These are phyloP conservation scores for Coniferiporia weirii DNA, from an alignment of 1,284 basidiomycete genomes.

Conservation along the genomic window DNA sequence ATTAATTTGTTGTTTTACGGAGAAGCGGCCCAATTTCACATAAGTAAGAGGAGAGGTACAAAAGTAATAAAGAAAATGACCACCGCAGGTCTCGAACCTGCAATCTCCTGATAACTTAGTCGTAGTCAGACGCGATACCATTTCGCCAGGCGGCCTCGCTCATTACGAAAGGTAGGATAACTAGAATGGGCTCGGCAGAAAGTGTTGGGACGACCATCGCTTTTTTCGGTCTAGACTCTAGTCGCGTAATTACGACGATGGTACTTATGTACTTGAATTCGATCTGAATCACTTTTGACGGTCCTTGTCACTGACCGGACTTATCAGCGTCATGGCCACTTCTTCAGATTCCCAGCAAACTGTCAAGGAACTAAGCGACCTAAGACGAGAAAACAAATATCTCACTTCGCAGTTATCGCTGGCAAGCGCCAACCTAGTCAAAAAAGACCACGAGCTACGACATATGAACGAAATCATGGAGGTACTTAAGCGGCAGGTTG, in stretches of 20 bases:
- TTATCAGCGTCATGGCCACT: too few relatives aligned
- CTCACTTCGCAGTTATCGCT: background rate
- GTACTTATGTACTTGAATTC: too few relatives aligned
- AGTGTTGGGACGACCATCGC: background rate
- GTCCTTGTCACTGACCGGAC: too few relatives aligned
- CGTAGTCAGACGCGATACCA: slow-evolving; percentile 11
- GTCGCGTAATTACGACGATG: too few relatives aligned
- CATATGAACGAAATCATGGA: background rate
- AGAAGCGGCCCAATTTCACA: background rate
- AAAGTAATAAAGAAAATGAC: slow-evolving; percentile 19
- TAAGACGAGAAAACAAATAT: background rate
- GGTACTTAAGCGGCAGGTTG: background rate
- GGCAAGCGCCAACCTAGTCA: background rate
- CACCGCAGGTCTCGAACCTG: slow-evolving; percentile 29
- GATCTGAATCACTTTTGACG: too few relatives aligned
- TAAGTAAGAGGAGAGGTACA: background rate
- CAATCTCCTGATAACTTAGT: slow-evolving; percentile 26
- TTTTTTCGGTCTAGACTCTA: too few relatives aligned
- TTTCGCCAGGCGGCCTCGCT: slow-evolving; percentile 7
- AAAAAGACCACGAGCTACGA: background rate
- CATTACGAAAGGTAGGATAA: background rate
- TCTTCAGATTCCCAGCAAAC: too few relatives aligned
- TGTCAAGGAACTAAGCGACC: background rate
- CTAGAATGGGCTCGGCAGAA: too few relatives aligned
- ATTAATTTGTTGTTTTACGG: background rate